Conservation (phyloP, 768 basidiomycete genomes). For the Russula abietina region DNA sequence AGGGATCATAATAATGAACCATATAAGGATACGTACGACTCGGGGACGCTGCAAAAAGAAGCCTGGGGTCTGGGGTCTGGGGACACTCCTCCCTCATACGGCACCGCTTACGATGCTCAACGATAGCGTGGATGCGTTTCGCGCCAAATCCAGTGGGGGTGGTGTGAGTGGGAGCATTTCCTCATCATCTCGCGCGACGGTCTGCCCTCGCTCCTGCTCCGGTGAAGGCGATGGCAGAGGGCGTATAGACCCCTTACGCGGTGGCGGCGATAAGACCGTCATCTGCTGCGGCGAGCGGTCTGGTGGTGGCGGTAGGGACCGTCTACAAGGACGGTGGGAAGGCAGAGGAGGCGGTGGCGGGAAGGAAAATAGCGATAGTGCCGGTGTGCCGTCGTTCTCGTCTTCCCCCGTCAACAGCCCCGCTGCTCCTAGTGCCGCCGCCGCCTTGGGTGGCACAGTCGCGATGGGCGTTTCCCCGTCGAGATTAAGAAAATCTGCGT, state of each 20-base stretch:
- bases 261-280: slow-evolving; percentile 56
- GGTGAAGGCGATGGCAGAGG: slow-evolving; percentile 18
- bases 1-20: not conserved
- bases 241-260: slow-evolving; percentile 45
- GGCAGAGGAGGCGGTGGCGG: slow-evolving; percentile 25
- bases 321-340: slow-evolving; percentile 27
- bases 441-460: not conserved
- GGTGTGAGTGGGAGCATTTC: slow-evolving; percentile 4
- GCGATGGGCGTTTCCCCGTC: slow-evolving; percentile 21
- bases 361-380: not conserved
- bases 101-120: slow-evolving; percentile 23
- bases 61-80: too few relatives aligned
- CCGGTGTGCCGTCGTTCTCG: not conserved
- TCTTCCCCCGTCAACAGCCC: not conserved
- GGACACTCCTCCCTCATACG: slow-evolving; percentile 4
- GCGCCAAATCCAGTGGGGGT: slow-evolving; percentile 13
- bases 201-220: slow-evolving; percentile 11
- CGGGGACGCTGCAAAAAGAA: not conserved
- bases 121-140: slow-evolving; percentile 24
- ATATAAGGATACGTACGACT: not conserved
- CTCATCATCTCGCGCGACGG: not conserved
- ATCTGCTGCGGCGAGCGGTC: slow-evolving; percentile 35
- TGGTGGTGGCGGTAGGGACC: slow-evolving; percentile 25
- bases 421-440: not conserved
- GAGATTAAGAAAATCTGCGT: slow-evolving; percentile 56